These are phyloP conservation scores for Calendula officinalis DNA, from an alignment of 129 eudicot species.

Conservation along the genomic window DNA sequence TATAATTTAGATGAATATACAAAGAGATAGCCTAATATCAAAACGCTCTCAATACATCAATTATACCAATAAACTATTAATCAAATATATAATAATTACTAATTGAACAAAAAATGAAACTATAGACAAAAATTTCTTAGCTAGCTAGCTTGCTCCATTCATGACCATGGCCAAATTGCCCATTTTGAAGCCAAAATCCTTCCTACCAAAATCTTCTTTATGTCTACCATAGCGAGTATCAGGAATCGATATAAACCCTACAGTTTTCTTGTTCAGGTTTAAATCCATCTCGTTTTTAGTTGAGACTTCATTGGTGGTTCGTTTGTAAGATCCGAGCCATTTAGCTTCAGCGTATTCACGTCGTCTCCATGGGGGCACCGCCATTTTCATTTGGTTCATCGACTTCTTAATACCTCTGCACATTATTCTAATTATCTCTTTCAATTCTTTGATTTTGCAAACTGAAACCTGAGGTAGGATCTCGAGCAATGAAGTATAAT, in stretches of 20 bases:
- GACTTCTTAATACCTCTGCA: conserved; percentile 45
- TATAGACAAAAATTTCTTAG: too few relatives aligned
- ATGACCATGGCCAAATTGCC: conserved; percentile 55
- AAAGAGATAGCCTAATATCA: too few relatives aligned
- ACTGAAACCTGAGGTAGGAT: conserved; percentile 47
- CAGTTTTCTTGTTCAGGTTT: conserved; percentile 7
- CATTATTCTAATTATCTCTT: conserved; percentile 50
- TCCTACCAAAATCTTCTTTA: conserved; percentile 34
- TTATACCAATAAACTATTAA: too few relatives aligned
- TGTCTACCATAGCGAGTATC: conserved; percentile 16
- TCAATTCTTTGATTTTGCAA: conserved; percentile 42
- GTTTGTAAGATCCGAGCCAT: conserved; percentile 63
- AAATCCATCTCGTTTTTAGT: neutral
- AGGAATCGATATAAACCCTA: conserved; percentile 35
- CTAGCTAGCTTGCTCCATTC: conserved; percentile 18
- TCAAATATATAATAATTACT: too few relatives aligned
- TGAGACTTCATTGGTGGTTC: conserved; percentile 40
- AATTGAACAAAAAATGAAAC: too few relatives aligned
- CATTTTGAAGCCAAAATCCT: conserved; percentile 25
- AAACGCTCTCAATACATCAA: too few relatives aligned
- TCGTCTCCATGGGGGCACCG: conserved; percentile 74
- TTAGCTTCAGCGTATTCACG: conserved; percentile 48
- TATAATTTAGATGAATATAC: too few relatives aligned
- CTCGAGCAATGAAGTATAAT: conserved; percentile 43
- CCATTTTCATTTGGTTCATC: conserved; percentile 39